phyloP scores from a whole-genome alignment of 1,284 basidiomycete genomes.

The Laetiporus sulphureus region DNA sequence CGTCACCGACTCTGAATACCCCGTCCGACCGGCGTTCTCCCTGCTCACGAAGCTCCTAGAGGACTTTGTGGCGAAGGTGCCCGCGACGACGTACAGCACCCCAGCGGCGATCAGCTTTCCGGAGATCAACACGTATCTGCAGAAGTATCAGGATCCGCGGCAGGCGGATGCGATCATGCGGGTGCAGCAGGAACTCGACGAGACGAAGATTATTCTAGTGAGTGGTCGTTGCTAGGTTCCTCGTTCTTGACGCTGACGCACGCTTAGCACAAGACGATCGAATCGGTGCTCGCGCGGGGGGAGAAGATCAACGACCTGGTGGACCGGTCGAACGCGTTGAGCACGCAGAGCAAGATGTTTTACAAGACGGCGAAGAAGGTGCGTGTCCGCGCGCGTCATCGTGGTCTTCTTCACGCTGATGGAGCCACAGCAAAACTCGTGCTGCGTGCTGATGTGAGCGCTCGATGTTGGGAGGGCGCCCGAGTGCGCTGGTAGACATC shows the following conservation, averaged over 20 bases:
- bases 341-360: conserved; percentile 88
- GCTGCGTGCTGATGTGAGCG: neutral
- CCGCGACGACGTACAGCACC: conserved; percentile 58
- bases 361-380: conserved; percentile 80
- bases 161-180: conserved; percentile 99
- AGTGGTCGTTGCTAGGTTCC: conserved; percentile 18
- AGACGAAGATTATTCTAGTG: conserved; percentile 97
- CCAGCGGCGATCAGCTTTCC: conserved; percentile 62
- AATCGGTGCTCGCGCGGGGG: conserved; percentile 92
- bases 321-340: conserved; percentile 89
- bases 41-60: conserved; percentile 93
- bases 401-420: neutral
- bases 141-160: conserved; percentile 96
- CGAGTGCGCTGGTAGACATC: neutral
- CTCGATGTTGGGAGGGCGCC: neutral
- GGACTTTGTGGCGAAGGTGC: conserved; percentile 82
- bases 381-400: conserved; percentile 10
- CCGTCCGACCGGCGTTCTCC: conserved; percentile 93
- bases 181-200: conserved; percentile 97
- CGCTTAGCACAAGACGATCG: conserved; percentile 94
- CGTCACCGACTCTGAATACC: conserved; percentile 95
- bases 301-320: conserved; percentile 98
- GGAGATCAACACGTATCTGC: conserved; percentile 75
- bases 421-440: neutral
- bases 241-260: neutral